These are phyloP conservation scores for Kodamaea suecica DNA, from an alignment of 1,139 yeast genomes.

Conservation along the genomic window DNA sequence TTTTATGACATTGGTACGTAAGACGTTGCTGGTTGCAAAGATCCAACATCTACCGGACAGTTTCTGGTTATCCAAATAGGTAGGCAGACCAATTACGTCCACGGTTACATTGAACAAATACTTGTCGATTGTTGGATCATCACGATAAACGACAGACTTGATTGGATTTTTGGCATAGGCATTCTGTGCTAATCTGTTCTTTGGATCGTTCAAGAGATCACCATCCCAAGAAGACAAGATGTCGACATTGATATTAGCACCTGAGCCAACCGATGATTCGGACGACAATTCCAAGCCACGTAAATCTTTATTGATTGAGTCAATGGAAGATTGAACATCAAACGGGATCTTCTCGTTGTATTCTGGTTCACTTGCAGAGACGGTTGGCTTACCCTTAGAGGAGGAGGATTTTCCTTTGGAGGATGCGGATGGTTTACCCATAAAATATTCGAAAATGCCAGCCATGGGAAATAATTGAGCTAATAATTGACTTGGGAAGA, in stretches of 20 bases:
- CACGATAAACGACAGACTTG: conserved; percentile 41
- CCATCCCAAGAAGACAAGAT: conserved; percentile 44
- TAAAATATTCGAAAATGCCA: not conserved
- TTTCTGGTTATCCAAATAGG: conserved; percentile 61
- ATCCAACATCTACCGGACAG: conserved; percentile 84
- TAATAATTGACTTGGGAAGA: too few relatives aligned
- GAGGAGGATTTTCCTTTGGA: not conserved
- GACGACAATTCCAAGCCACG: not conserved
- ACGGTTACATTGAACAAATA: conserved; percentile 60
- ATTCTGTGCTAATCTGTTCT: conserved; percentile 57
- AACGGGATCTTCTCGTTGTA: conserved; percentile 1
- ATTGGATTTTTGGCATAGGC: conserved; percentile 55
- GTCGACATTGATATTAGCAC: not conserved
- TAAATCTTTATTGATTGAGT: not conserved
- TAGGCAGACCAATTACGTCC: conserved; percentile 64
- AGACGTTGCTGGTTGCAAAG: conserved; percentile 74
- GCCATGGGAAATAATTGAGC: too few relatives aligned
- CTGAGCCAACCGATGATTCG: not conserved
- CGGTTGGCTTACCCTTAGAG: conserved; percentile 3
- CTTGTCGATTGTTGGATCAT: conserved; percentile 29
- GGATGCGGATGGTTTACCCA: not conserved
- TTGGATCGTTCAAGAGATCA: conserved; percentile 47
- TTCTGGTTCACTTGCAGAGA: conserved; percentile 2
- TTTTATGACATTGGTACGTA: conserved; percentile 61
- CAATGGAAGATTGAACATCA: not conserved